phyloP scores from a whole-genome alignment of 257 asterid genomes.

The Anisodus acutangulus region DNA sequence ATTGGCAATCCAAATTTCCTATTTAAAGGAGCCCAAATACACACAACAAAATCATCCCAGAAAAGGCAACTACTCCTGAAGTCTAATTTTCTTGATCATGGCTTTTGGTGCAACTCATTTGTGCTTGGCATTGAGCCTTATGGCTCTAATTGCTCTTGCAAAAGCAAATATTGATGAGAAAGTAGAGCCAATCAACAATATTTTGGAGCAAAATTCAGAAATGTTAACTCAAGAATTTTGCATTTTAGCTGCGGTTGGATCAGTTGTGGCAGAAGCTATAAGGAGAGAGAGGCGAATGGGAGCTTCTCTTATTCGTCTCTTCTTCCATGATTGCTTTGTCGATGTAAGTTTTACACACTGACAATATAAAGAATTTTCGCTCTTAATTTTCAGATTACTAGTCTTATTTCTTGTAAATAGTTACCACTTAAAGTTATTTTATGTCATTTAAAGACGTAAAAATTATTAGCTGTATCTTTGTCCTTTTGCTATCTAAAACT shows the following conservation, averaged over 20 bases:
- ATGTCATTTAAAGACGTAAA: too few relatives aligned
- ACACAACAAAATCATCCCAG: slow-evolving; percentile 6
- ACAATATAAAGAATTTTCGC: background rate
- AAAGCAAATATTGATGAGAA: background rate
- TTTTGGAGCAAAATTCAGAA: slow-evolving; percentile 28
- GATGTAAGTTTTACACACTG: background rate
- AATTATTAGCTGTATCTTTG: too few relatives aligned
- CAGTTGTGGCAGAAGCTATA: slow-evolving; percentile 24
- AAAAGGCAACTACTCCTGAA: background rate
- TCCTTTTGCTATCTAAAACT: too few relatives aligned
- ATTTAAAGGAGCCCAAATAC: slow-evolving; percentile 15
- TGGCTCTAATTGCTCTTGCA: slow-evolving; percentile 26
- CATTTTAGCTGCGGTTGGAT: slow-evolving; percentile 7
- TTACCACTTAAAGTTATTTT: too few relatives aligned
- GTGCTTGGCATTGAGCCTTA: slow-evolving; percentile 20
- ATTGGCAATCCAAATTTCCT: background rate
- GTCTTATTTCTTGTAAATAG: too few relatives aligned
- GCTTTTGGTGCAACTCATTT: background rate
- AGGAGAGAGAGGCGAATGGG: slow-evolving; percentile 24
- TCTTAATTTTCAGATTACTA: too few relatives aligned
- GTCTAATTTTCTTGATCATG: background rate
- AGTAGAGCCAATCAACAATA: background rate
- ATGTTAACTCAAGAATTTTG: slow-evolving; percentile 29
- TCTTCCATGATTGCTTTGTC: slow-evolving; percentile 32
- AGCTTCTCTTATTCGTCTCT: slow-evolving; percentile 33